Base-by-base conservation (phyloP, 805 yeast genomes). In the Suhomyces tanzawaensis region DNA sequence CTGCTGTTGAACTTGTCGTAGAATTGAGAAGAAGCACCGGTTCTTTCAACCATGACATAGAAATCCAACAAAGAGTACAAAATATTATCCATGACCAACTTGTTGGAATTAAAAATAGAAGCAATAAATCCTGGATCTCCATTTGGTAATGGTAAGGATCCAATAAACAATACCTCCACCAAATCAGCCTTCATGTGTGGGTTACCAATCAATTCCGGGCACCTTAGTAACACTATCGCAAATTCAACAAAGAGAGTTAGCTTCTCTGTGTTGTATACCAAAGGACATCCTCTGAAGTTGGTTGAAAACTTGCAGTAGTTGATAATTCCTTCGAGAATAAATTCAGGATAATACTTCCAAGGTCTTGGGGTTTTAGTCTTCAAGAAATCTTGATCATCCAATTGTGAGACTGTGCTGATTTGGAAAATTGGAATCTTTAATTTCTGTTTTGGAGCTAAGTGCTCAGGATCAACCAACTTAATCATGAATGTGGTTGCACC, bases 1-100 rank as follows among this genome's bases (percentile, higher is more conserved):
- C 99, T 76, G 30, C 87, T 78, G 59, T 88, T 90, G 66, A 93
- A 93, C 63, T 93, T 93, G 60, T 93, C 99, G 60, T 91, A 91
- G 57, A 91, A 93, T 62, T 93, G 98, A 0, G 95, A 81, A 6
- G 91, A 82, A 2, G 96, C 84, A 7, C 99, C 99, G 0, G 99
- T 93, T 53, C 86, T 89, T 59, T 93, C 99, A 35, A 91, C 90
- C 72, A 86, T 87, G 24, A 93, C 95, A 59, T 91, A 93, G 45
- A 89, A 85, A 51, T 88, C 95, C 62, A 93, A 73, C 40, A 93
- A 71, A 1, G 96, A 85, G 52, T 86, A 89, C 40, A 93, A 67
- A 45, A 93, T 57, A 57, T 89, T 79, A 26, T 80, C 69, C 21
- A 67, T 63, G 2, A 88, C 82, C 16, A 83, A 52, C 37, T 75